phyloP scores from a whole-genome alignment of 495 filamentous ascomycete species.

The Mycothermus thermophilus region DNA sequence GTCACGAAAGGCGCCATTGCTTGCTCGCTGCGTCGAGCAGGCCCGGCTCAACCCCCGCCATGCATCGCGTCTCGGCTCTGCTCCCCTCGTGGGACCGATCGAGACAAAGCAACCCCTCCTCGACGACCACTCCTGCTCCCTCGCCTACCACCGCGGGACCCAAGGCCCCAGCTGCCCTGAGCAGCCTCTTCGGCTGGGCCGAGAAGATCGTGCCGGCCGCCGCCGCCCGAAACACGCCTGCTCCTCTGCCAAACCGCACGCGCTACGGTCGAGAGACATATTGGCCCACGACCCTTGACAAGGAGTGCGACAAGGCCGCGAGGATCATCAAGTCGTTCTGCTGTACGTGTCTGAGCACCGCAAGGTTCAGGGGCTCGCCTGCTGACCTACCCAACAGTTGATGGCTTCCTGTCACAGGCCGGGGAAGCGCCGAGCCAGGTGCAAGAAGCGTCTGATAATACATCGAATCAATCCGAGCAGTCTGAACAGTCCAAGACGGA shows the following conservation, averaged over 20 bases:
- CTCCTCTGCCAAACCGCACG: slow-evolving; percentile 38
- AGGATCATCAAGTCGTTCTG: slow-evolving; percentile 75
- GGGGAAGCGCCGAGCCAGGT: too few species aligned
- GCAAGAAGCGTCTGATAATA: too few species aligned
- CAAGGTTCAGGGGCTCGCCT: too few species aligned
- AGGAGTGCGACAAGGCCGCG: slow-evolving; percentile 77
- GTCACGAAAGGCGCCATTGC: too few species aligned
- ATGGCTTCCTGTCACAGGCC: slow-evolving; percentile 33
- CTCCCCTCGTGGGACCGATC: slow-evolving; percentile 37
- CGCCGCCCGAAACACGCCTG: slow-evolving; percentile 31
- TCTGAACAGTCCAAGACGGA: too few species aligned
- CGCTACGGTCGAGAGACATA: slow-evolving; percentile 47
- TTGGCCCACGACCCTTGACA: slow-evolving; percentile 68
- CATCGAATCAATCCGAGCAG: slow-evolving; percentile 18
- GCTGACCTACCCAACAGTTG: slow-evolving; percentile 16
- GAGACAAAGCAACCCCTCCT: slow-evolving; percentile 6
- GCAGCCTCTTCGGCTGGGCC: slow-evolving; percentile 34
- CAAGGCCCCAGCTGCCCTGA: slow-evolving; percentile 19
- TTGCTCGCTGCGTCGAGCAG: slow-evolving; percentile 7
- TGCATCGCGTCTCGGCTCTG: slow-evolving; percentile 38
- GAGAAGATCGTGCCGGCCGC: slow-evolving; percentile 28
- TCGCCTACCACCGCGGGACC: slow-evolving; percentile 7
- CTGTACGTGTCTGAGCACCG: too few species aligned
- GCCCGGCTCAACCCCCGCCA: too few species aligned
- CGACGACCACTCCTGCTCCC: slow-evolving; percentile 4